phyloP scores from a whole-genome alignment of 805 yeast genomes.

The Saccharomycopsis sp. region DNA sequence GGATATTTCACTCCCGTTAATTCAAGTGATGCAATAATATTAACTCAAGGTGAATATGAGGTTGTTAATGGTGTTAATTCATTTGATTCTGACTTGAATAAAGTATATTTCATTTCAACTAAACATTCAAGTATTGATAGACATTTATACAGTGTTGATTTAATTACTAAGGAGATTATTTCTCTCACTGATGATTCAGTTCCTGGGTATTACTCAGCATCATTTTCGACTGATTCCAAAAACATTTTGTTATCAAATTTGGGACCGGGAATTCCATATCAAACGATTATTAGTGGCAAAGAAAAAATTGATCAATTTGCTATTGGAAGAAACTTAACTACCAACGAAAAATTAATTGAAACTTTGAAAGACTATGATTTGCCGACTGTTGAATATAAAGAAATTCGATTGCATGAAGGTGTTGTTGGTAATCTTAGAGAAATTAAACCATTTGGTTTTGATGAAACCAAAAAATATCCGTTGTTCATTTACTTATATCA shows the following conservation, averaged over 20 bases:
- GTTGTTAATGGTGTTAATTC: conserved; percentile 69
- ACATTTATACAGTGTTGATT: conserved; percentile 66
- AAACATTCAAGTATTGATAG: conserved; percentile 74
- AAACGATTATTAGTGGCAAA: conserved; percentile 48
- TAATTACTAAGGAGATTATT: conserved; percentile 37
- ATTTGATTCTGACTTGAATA: conserved; percentile 45
- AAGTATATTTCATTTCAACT: conserved; percentile 62
- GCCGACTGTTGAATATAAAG: conserved; percentile 51
- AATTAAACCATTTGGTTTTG: conserved; percentile 69
- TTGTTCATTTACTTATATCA: conserved; percentile 87
- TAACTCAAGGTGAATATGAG: conserved; percentile 85
- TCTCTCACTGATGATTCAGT: conserved; percentile 44
- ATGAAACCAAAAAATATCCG: conserved; percentile 51
- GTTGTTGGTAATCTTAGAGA: conserved; percentile 61
- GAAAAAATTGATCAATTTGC: conserved; percentile 29
- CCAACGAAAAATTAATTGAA: conserved; percentile 37
- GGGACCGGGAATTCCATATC: conserved; percentile 80
- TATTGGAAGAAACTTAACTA: conserved; percentile 35
- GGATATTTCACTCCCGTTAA: conserved; percentile 77
- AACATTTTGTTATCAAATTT: conserved; percentile 61
- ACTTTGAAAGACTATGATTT: conserved; percentile 40
- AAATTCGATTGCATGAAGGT: conserved; percentile 41
- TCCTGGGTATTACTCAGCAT: conserved; percentile 61
- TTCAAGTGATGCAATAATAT: conserved; percentile 43
- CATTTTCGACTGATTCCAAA: conserved; percentile 76